Conservation (phyloP, 257 asterid genomes). For the Misopates orontium region DNA sequence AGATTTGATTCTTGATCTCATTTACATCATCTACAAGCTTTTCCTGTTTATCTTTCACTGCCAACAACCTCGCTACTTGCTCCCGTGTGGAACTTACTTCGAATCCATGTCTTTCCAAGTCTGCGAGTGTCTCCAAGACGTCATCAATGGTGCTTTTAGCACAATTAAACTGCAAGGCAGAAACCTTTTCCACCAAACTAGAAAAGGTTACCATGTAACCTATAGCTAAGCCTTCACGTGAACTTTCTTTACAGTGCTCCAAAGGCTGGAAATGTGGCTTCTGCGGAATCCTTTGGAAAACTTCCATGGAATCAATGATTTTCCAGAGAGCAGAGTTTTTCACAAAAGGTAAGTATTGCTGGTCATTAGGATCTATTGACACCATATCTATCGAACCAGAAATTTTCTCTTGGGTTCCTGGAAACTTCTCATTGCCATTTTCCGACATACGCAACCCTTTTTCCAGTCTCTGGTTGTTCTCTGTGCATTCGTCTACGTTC, state of each 20-base stretch:
- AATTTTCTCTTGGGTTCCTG: not conserved
- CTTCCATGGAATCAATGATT: constrained; percentile 68
- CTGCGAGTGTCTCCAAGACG: constrained; percentile 49
- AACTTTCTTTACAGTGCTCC: constrained; percentile 47
- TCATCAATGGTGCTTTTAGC: constrained; percentile 48
- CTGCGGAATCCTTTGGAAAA: constrained; percentile 67
- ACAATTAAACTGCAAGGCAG: constrained; percentile 41
- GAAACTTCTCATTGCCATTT: constrained; percentile 22
- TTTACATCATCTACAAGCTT: constrained; percentile 31
- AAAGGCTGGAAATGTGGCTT: constrained; percentile 81
- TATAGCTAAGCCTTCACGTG: constrained; percentile 79
- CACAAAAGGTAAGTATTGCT: constrained; percentile 57
- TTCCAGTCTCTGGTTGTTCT: constrained; percentile 26
- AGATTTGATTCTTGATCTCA: constrained; percentile 34
- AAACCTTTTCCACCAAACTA: constrained; percentile 52
- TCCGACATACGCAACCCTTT: constrained; percentile 17
- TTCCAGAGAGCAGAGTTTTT: constrained; percentile 63
- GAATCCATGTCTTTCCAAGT: constrained; percentile 75
- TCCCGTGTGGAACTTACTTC: constrained; percentile 40
- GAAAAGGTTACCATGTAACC: constrained; percentile 72
- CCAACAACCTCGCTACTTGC: constrained; percentile 36
- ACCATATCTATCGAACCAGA: constrained; percentile 5
- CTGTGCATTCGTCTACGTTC: constrained; percentile 29
- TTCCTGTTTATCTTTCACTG: constrained; percentile 41
- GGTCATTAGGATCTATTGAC: constrained; percentile 25